Conservation (phyloP, 2,329 filamentous ascomycete species). For the Penicillium palitans region DNA sequence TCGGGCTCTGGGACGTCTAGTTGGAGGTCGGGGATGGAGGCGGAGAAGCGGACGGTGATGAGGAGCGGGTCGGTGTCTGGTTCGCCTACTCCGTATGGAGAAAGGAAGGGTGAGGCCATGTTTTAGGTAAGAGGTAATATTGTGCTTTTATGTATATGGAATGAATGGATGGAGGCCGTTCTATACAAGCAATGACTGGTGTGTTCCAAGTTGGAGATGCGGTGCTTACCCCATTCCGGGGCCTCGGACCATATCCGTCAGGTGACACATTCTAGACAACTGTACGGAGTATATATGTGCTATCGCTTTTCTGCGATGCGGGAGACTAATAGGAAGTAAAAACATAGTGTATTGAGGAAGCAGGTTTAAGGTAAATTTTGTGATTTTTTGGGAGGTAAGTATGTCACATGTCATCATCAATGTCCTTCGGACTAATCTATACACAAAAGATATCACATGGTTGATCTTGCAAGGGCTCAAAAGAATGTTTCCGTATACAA, state of each 20-base stretch:
- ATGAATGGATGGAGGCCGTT: background rate
- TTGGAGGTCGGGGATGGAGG: conserved; percentile 76
- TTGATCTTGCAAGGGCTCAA: background rate
- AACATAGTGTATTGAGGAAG: background rate
- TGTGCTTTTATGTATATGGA: background rate
- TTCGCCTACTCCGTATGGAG: conserved; percentile 14
- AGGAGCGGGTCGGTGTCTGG: conserved; percentile 52
- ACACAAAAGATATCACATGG: conserved; percentile 10
- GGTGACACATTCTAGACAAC: conserved; percentile 3
- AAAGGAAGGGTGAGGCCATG: conserved; percentile 22
- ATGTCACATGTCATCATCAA: conserved; percentile 12
- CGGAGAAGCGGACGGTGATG: conserved; percentile 87
- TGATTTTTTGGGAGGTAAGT: background rate
- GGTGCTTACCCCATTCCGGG: conserved; percentile 7
- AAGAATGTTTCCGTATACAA: background rate
- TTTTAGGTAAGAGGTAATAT: conserved; percentile 2
- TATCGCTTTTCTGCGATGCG: background rate
- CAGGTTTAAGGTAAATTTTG: background rate
- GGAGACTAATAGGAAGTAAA: background rate
- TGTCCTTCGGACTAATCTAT: conserved; percentile 22
- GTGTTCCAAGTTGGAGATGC: conserved; percentile 2
- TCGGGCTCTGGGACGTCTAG: conserved; percentile 70
- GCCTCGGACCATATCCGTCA: conserved; percentile 7
- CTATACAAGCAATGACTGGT: background rate
- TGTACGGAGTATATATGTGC: background rate